A percentile compares a stretch with the other conserved stretches of the same genome.
phyloP scores from a whole-genome alignment of 495 filamentous ascomycete genomes.

The Geopyxis carbonaria region DNA sequence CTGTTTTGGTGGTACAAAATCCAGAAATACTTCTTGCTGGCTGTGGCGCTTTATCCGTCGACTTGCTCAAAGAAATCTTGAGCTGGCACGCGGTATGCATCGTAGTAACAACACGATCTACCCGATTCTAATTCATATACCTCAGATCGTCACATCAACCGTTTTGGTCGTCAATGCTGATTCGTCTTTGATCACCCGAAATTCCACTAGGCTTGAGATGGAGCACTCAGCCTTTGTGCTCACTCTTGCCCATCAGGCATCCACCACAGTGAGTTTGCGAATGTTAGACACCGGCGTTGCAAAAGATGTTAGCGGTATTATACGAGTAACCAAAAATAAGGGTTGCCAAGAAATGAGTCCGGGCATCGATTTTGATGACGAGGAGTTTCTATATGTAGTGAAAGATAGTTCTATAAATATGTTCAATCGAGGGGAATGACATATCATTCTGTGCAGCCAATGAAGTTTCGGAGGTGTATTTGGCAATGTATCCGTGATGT shows the following conservation, averaged over 20 bases:
- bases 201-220: conserved; percentile 46
- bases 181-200: conserved; percentile 42
- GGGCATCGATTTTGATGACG: conserved; percentile 32
- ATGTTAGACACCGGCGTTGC: conserved; percentile 69
- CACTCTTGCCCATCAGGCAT: conserved; percentile 55
- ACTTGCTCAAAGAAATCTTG: conserved; percentile 31
- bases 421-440: conserved; percentile 59
- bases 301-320: conserved; percentile 76
- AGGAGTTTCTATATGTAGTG: conserved; percentile 68
- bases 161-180: conserved; percentile 55
- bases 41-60: conserved; percentile 23
- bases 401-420: conserved; percentile 61
- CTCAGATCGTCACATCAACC: conserved; percentile 38
- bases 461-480: too few relatives aligned
- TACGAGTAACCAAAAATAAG: conserved; percentile 54
- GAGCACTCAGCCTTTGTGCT: conserved; percentile 53
- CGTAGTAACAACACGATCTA: conserved; percentile 15
- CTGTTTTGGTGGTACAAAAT: conserved; percentile 38
- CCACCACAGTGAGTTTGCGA: conserved; percentile 49
- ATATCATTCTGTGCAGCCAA: too few relatives aligned
- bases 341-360: conserved; percentile 22
- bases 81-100: conserved; percentile 37
- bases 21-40: conserved; percentile 40
- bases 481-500: too few relatives aligned
- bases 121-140: conserved; percentile 13